Conservation (phyloP, 805 yeast species). For the Middelhovenomyces tepae region DNA sequence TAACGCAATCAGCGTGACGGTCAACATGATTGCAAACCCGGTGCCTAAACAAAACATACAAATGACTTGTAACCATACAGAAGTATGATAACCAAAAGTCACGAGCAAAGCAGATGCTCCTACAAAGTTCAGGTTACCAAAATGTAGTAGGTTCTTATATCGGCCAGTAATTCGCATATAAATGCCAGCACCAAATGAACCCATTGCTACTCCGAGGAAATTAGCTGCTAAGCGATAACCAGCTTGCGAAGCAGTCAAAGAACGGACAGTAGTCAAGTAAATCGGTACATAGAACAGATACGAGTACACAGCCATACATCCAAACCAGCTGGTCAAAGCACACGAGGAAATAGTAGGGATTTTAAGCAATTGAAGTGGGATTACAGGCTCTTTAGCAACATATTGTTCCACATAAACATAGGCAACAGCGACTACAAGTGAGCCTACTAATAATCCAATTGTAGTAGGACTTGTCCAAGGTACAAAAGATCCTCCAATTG, state of each 20-base stretch:
- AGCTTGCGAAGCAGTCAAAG: conserved; percentile 44
- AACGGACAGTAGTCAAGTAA: conserved; percentile 47
- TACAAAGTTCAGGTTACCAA: conserved; percentile 35
- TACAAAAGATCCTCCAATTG: conserved; percentile 53
- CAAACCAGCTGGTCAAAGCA: conserved; percentile 60
- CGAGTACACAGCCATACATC: conserved; percentile 59
- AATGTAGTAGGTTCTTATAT: conserved; percentile 42
- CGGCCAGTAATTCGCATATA: conserved; percentile 61
- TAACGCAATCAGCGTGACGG: conserved; percentile 64
- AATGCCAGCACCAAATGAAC: conserved; percentile 59
- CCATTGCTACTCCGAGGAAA: conserved; percentile 57
- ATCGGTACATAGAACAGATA: conserved; percentile 64
- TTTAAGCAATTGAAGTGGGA: conserved; percentile 51
- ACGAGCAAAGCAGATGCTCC: conserved; percentile 38
- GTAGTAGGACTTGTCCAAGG: conserved; percentile 40
- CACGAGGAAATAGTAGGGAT: conserved; percentile 56
- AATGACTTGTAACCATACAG: conserved; percentile 32
- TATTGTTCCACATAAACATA: conserved; percentile 47
- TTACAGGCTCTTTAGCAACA: conserved; percentile 53
- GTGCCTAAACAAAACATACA: conserved; percentile 48
- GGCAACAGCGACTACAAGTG: conserved; percentile 26
- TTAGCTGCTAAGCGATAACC: conserved; percentile 45
- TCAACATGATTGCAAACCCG: conserved; percentile 58
- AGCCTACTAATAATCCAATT: conserved; percentile 25
- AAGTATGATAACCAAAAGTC: conserved; percentile 16